A percentile compares a stretch with the other conserved stretches of the same genome.
Evolutionary conservation across 768 basidiomycete species (phyloP).

Genomic region (Hericium rajendrae): DNA sequence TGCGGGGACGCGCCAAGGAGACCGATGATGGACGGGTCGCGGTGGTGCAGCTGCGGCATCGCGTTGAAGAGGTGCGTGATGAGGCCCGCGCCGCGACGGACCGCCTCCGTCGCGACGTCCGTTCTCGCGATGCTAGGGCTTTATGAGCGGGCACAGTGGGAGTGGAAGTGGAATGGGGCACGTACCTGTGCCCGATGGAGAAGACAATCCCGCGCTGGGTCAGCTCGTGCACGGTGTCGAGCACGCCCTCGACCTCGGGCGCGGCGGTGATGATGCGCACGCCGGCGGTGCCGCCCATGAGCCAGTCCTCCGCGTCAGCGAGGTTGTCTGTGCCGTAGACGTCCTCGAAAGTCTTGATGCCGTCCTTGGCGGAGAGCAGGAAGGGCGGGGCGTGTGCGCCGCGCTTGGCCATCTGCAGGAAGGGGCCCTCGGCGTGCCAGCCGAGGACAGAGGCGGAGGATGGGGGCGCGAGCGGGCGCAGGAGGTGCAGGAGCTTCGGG

Average conservation of each 20-base stretch:
- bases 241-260: conserved; percentile 78
- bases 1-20: conserved; percentile 71
- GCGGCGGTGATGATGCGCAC: conserved; percentile 81
- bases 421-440: conserved; percentile 90
- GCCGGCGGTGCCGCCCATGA: conserved; percentile 37
- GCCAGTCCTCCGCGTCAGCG: conserved; percentile 56
- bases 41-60: conserved; percentile 84
- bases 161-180: conserved; percentile 3
- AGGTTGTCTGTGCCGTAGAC: conserved; percentile 66
- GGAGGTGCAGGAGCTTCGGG: conserved; percentile 55
- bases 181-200: conserved; percentile 83
- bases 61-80: conserved; percentile 93
- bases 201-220: conserved; percentile 59
- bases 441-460: conserved; percentile 69
- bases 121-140: conserved; percentile 58
- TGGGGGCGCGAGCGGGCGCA: conserved; percentile 56
- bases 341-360: conserved; percentile 58
- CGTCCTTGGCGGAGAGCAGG: conserved; percentile 52
- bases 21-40: conserved; percentile 88
- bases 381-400: conserved; percentile 72
- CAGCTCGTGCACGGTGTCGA: conserved; percentile 54
- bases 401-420: conserved; percentile 71
- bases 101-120: conserved; percentile 59
- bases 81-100: conserved; percentile 66
- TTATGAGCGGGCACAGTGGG: conserved; percentile 1